phyloP scores from a whole-genome alignment of 768 basidiomycete species.

The Saitozyma podzolica region DNA sequence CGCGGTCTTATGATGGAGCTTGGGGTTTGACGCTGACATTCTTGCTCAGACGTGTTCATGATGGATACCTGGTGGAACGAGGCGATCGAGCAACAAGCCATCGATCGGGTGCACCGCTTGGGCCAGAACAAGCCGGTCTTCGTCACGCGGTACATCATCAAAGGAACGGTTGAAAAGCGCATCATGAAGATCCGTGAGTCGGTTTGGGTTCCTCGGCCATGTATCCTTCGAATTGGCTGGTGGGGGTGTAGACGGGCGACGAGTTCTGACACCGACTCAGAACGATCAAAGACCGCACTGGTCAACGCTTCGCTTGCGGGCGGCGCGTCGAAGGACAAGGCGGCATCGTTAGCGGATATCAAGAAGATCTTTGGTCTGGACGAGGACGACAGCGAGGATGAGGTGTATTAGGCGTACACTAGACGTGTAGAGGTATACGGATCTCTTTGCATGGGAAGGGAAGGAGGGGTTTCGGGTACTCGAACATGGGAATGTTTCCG shows the following conservation, averaged over 20 bases:
- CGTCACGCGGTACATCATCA: slow-evolving; percentile 52
- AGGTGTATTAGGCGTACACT: slow-evolving; percentile 10
- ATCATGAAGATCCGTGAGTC: slow-evolving; percentile 50
- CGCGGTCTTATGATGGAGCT: background rate
- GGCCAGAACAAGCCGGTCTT: slow-evolving; percentile 51
- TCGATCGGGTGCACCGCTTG: slow-evolving; percentile 49
- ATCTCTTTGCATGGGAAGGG: no score
- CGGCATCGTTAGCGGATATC: slow-evolving; percentile 43
- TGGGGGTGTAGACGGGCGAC: background rate
- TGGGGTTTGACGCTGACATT: no score
- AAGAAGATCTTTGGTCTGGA: slow-evolving; percentile 51
- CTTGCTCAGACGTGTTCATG: slow-evolving; percentile 45
- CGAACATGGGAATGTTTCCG: no score
- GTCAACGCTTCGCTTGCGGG: slow-evolving; percentile 50
- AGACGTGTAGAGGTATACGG: no score
- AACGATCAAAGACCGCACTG: slow-evolving; percentile 50
- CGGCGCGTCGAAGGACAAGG: slow-evolving; percentile 37
- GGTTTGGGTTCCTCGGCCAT: background rate
- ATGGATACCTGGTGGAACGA: slow-evolving; percentile 53
- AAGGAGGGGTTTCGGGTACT: no score
- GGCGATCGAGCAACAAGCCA: slow-evolving; percentile 51
- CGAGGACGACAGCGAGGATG: slow-evolving; percentile 48
- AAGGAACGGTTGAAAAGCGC: slow-evolving; percentile 48
- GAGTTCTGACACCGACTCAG: slow-evolving; percentile 10
- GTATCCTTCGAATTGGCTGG: background rate